Percentiles rank a stretch among this genome's conserved stretches.
phyloP scores from a whole-genome alignment of 192 early-diverging fungal species.

The Diversispora epigaea region DNA sequence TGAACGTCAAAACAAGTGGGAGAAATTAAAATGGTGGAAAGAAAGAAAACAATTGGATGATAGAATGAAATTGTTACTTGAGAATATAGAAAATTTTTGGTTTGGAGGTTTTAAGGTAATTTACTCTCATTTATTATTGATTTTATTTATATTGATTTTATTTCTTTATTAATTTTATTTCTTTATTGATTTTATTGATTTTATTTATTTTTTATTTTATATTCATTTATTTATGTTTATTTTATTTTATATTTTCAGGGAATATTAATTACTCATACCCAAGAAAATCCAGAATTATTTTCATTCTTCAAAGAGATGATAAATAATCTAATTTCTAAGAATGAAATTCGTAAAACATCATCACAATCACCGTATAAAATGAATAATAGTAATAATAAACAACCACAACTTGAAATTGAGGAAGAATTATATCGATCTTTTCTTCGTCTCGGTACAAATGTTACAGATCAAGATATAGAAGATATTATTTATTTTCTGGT shows the following conservation, averaged over 20 bases:
- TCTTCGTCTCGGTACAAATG: slow-evolving; percentile 52
- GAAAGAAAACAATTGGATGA: slow-evolving; percentile 68
- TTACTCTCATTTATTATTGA: no score
- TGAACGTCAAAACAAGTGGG: slow-evolving; percentile 49
- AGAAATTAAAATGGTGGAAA: slow-evolving; percentile 85
- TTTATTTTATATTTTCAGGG: slow-evolving; percentile 33
- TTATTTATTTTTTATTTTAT: neutral
- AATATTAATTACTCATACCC: slow-evolving; percentile 41
- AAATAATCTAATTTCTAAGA: neutral
- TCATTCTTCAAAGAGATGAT: slow-evolving; percentile 10
- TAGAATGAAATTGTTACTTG: slow-evolving; percentile 62
- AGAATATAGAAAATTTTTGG: slow-evolving; percentile 75
- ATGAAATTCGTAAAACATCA: slow-evolving; percentile 20
- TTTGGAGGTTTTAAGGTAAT: slow-evolving; percentile 80
- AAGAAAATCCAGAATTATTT: slow-evolving; percentile 2
- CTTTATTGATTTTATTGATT: no score
- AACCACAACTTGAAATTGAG: slow-evolving; percentile 56
- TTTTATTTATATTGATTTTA: no score
- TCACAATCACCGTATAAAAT: neutral
- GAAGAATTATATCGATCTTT: slow-evolving; percentile 54
- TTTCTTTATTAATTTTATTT: no score
- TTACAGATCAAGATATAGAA: slow-evolving; percentile 61
- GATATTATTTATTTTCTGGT: slow-evolving; percentile 70
- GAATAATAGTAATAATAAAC: no score
- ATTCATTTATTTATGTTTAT: neutral